A percentile compares a stretch with the other conserved stretches of the same genome.
Conservation (phyloP, 495 filamentous ascomycete species). For the Daldinia caldariorum region DNA sequence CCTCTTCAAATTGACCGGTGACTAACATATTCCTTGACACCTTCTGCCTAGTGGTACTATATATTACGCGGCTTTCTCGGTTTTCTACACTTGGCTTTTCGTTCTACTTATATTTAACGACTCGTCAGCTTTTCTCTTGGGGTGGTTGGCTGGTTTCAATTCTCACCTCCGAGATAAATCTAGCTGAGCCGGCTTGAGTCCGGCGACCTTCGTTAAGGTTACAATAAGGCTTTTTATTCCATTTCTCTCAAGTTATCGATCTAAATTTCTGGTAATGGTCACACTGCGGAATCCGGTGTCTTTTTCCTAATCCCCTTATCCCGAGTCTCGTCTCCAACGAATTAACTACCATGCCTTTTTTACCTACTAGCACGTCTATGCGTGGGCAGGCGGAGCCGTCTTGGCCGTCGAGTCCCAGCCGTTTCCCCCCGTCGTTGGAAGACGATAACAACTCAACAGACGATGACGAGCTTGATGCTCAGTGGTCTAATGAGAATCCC, state of each 20-base stretch:
- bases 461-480: slow-evolving; percentile 51
- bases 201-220: slow-evolving; percentile 41
- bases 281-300: slow-evolving; percentile 20
- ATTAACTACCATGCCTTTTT: slow-evolving; percentile 40
- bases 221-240: slow-evolving; percentile 29
- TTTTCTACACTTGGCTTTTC: slow-evolving; percentile 20
- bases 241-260: slow-evolving; percentile 17
- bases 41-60: slow-evolving; percentile 44
- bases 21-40: slow-evolving; percentile 42
- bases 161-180: slow-evolving; percentile 30
- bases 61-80: slow-evolving; percentile 27
- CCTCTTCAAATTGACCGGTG: slow-evolving; percentile 41
- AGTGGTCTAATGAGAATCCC: slow-evolving; percentile 55
- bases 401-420: slow-evolving; percentile 50
- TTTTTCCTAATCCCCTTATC: slow-evolving; percentile 11
- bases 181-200: slow-evolving; percentile 46
- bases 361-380: slow-evolving; percentile 37
- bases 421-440: slow-evolving; percentile 50
- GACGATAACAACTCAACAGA: slow-evolving; percentile 52
- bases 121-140: slow-evolving; percentile 29
- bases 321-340: slow-evolving; percentile 21
- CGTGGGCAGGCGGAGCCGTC: slow-evolving; percentile 40
- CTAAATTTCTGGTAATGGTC: slow-evolving; percentile 27
- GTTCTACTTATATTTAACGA: slow-evolving; percentile 31
- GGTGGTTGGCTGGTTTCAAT: slow-evolving; percentile 36